These are phyloP conservation scores for Neonectria faginata DNA, from an alignment of 2,329 filamentous ascomycete species.

Conservation along the genomic window DNA sequence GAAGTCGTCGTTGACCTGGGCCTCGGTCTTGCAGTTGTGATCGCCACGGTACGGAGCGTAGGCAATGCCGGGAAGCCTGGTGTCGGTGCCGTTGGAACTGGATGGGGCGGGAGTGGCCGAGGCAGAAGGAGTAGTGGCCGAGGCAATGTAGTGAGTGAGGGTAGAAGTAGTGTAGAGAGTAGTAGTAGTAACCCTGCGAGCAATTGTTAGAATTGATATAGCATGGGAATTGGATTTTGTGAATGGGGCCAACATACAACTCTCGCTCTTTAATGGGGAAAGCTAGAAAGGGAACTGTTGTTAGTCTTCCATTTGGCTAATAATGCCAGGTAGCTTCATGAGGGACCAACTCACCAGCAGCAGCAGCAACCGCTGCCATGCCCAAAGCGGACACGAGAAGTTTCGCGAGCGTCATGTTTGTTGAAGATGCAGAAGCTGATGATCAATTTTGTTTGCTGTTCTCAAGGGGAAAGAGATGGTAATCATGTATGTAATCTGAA, in stretches of 20 bases:
- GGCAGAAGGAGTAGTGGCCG: slow-evolving; percentile 14
- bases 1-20: slow-evolving; percentile 75
- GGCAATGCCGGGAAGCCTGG: slow-evolving; percentile 55
- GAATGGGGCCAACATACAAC: slow-evolving; percentile 27
- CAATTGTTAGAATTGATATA: neutral
- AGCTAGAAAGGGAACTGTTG: slow-evolving; percentile 5
- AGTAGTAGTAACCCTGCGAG: slow-evolving; percentile 33
- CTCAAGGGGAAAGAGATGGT: neutral
- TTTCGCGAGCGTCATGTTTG: slow-evolving; percentile 36
- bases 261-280: slow-evolving; percentile 21
- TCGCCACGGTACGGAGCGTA: slow-evolving; percentile 64
- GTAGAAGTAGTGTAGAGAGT: slow-evolving; percentile 36
- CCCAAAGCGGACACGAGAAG: slow-evolving; percentile 43
- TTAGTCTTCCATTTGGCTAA: neutral
- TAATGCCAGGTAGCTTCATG: neutral
- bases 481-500: neutral
- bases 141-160: slow-evolving; percentile 32
- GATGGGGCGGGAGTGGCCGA: slow-evolving; percentile 14
- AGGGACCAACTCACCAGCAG: neutral
- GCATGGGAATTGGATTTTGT: neutral
- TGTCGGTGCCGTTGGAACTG: slow-evolving; percentile 20
- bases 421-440: neutral
- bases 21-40: slow-evolving; percentile 73
- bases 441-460: neutral
- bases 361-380: slow-evolving; percentile 35